Evolutionary conservation across 2,329 filamentous ascomycete species (phyloP), one percentile per base, ranked within the genome.

Genomic region (Erysiphe pisi): DNA sequence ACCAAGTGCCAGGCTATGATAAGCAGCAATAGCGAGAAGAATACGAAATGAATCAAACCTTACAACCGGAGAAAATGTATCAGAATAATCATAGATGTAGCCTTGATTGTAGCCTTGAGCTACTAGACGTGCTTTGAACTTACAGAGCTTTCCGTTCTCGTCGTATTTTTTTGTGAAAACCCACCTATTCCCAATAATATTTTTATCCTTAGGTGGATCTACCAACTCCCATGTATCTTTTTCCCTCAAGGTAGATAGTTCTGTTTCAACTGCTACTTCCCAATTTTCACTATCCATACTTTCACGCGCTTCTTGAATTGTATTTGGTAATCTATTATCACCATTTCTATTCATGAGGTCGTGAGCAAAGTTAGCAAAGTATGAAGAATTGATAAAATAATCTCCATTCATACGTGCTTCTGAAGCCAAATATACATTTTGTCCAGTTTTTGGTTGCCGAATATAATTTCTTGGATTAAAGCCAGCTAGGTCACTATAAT

Each of bases 121-220:
- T 36, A 78, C 80, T 12, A 80, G 76, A 22, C 80, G 36, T 45
- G 80, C 79, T 68, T 81, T 80, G 36, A 45, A 76, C 52, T 79
- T 79, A 22, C 65, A 28, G 8, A 81, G 78, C 49, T 78, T 78
- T 22, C 79, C 79, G 63, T 81, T 65, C 22, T 73, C 77, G 49
- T 81, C 77, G 31, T 80, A 78, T 74, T 81, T 82, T 73, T 81
- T 80, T 14, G 47, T 79, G 71, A 65, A 31, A 12, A 14, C 58
- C 58, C 58, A 65, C 28, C 22, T 18, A 65, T 65, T 65, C 14
- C 58, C 58, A 3, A 14, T 65, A 14, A n/a, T 31, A 20, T 65
- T 65, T 14, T 31, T 31, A n/a, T 31, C 58, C 28, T 65, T 65
- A 3, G 58, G 58, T 73, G 70, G 70, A 73, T 73, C 70, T n/a